Percentiles rank a stretch among this genome's conserved stretches.
Evolutionary conservation across 176 grass and related monocot genomes (phyloP).

Genomic region (Cenchrus fungigraminus): DNA sequence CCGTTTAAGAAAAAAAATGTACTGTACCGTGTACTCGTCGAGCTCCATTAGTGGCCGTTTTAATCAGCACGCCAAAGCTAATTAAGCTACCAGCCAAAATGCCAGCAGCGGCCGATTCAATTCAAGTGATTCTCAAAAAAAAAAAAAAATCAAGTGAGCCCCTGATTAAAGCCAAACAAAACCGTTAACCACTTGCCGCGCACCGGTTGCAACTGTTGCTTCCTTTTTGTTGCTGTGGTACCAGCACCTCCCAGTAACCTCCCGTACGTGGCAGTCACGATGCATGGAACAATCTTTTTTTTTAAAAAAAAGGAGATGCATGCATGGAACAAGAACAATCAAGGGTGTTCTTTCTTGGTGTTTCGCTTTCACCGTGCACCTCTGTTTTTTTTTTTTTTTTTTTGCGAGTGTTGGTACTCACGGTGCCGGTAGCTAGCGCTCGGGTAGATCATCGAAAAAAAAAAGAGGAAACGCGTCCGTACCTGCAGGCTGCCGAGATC

Average conservation of each 20-base stretch:
- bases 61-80: background rate
- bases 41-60: conserved; percentile 4
- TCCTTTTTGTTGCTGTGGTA: background rate
- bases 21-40: background rate
- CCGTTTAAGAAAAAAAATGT: too few species aligned
- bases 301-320: too few species aligned
- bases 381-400: too few species aligned
- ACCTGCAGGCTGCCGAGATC: background rate
- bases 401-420: background rate
- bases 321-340: background rate
- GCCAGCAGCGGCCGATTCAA: background rate
- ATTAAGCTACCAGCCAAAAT: background rate
- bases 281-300: too few species aligned
- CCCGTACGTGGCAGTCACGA: background rate
- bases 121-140: too few species aligned
- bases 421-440: too few species aligned
- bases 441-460: too few species aligned
- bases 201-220: background rate
- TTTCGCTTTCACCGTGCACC: background rate
- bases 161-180: background rate
- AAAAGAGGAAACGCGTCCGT: background rate
- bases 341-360: background rate
- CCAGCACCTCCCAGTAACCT: background rate
- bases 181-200: background rate
- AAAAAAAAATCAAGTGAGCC: too few species aligned